Conservation (phyloP, 495 filamentous ascomycete genomes). For the Penicillium pulvis region DNA sequence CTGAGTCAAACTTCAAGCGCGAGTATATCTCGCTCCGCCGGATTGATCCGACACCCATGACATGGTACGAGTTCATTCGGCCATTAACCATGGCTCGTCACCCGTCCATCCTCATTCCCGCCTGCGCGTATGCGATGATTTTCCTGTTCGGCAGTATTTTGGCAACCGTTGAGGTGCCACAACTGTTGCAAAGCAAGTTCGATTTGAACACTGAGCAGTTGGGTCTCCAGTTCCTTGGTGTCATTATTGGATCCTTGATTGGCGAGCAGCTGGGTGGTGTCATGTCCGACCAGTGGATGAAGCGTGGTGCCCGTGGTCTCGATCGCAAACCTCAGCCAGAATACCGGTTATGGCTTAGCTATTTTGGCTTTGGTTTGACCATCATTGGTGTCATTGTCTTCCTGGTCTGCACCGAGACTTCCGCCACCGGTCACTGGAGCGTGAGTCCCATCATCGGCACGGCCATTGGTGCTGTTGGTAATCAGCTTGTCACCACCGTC, state of each 20-base stretch:
- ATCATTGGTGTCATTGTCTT: slow-evolving; percentile 57
- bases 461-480: slow-evolving; percentile 53
- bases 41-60: slow-evolving; percentile 52
- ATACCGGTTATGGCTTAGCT: slow-evolving; percentile 56
- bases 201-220: slow-evolving; percentile 54
- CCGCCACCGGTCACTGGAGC: slow-evolving; percentile 47
- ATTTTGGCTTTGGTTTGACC: slow-evolving; percentile 47
- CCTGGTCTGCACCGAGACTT: slow-evolving; percentile 42
- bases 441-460: slow-evolving; percentile 54
- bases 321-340: slow-evolving; percentile 38
- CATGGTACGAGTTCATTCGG: slow-evolving; percentile 45
- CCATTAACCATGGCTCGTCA: slow-evolving; percentile 45
- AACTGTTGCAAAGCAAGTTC: slow-evolving; percentile 53
- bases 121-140: slow-evolving; percentile 52
- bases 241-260: slow-evolving; percentile 59
- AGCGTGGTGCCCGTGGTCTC: slow-evolving; percentile 23
- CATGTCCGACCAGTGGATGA: slow-evolving; percentile 55
- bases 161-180: slow-evolving; percentile 55
- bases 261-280: slow-evolving; percentile 59
- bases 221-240: slow-evolving; percentile 55
- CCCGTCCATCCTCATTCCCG: slow-evolving; percentile 49
- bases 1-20: slow-evolving; percentile 31
- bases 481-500: slow-evolving; percentile 60
- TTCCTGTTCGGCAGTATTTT: slow-evolving; percentile 49
- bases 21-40: slow-evolving; percentile 47